Evolutionary conservation across 1,284 basidiomycete species (phyloP), one percentile per base, ranked within the genome.

Genomic region (Lentinula novae-zelandiae): DNA sequence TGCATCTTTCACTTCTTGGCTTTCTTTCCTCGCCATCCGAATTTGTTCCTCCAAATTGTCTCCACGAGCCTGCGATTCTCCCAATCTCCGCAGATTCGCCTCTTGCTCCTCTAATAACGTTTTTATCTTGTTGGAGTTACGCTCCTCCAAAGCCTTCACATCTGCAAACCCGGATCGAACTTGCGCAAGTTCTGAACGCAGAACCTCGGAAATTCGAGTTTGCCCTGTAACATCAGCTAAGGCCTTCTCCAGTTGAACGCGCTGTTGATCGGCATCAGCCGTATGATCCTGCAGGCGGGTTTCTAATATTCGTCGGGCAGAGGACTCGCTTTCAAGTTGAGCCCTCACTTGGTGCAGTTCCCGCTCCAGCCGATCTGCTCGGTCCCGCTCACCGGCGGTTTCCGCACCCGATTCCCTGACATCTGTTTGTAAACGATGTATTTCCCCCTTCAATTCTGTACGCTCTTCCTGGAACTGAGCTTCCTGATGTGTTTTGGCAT

Each of bases 1-100:
- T 44, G 90, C 87, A 46, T 77, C 76, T 59, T 84, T 80, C n/a
- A 93, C 81, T 2, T 84, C 79, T 31, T 83, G 84, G 57, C 86
- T 85, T 72, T 93, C 87, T 27, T 76, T 67, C 1, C 90, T 79
- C 40, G 89, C 89, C 0, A 75, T 76, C 56, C 80, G 77, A 51
- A 95, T 85, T 70, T 94, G 89, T 8, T 78, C 75, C 70, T 92
- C 87, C 52, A 94, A 70, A 69, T 91, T 83, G 64, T 91, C 89
- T 9, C 87, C 87, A 7, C 86, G 78, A 2, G 82, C 75, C 48
- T 90, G 84, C 0, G 90, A 88, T 60, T 88, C 89, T 66, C 93
- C 90, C 20, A 95, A 76, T 20, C 84, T 84, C 20, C 82, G 82
- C 40, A 94, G 73, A 31, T 84, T 85, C 51, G 76, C 78, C 13